Conservation (phyloP, 1,284 basidiomycete species). For the Trichosporon sp. region DNA sequence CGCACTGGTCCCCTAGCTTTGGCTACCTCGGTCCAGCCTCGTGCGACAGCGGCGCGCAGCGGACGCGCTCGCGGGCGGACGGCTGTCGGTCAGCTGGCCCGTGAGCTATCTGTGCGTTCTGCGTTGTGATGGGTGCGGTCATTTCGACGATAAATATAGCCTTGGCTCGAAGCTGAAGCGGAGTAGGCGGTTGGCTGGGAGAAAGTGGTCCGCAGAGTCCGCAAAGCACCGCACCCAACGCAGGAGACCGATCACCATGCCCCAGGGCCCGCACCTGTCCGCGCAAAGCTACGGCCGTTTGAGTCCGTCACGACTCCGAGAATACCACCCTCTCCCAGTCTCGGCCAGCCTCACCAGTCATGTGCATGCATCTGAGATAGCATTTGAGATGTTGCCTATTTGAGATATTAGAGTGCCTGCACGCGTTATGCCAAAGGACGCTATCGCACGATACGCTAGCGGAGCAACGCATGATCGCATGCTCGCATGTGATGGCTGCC, state of each 20-base stretch:
- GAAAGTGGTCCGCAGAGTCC: background rate
- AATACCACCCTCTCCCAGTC: background rate
- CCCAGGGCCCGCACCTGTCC: background rate
- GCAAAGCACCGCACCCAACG: background rate
- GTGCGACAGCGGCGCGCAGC: no score
- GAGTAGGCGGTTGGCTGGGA: background rate
- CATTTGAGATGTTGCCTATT: background rate
- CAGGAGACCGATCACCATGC: background rate
- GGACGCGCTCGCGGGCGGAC: background rate
- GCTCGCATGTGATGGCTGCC: background rate
- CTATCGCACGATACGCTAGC: background rate
- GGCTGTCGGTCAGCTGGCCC: background rate
- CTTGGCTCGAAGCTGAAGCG: background rate
- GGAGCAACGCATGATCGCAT: background rate
- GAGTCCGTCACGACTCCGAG: background rate
- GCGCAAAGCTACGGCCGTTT: slow-evolving; percentile 3
- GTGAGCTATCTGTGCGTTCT: background rate
- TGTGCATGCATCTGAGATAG: background rate
- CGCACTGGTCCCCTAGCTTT: background rate
- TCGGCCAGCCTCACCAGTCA: background rate
- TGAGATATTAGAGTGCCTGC: background rate
- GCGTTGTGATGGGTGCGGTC: background rate
- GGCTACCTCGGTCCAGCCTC: background rate
- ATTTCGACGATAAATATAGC: background rate
- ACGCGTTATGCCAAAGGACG: background rate